A percentile compares a stretch with the other conserved stretches of the same genome.
These are phyloP conservation scores for Abrus pulchellus DNA, from an alignment of 306 rosid genomes.

Conservation along the genomic window DNA sequence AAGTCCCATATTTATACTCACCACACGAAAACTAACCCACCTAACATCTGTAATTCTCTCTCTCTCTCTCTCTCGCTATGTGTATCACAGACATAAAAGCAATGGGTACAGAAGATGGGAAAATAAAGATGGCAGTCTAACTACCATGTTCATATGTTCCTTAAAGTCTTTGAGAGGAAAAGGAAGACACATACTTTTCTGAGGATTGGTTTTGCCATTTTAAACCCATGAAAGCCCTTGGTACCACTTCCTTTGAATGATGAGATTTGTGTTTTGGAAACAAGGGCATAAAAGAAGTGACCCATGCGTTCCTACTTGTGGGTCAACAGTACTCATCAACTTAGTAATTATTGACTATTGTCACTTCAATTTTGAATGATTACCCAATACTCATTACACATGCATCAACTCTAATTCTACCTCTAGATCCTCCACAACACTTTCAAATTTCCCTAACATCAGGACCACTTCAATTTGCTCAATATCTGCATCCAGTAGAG, in stretches of 20 bases:
- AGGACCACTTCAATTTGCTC: slow-evolving; percentile 40
- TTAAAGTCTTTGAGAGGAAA: slow-evolving; percentile 54
- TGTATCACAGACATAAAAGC: slow-evolving; percentile 56
- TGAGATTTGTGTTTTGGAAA: slow-evolving; percentile 51
- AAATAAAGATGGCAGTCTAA: slow-evolving; percentile 68
- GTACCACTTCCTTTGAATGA: slow-evolving; percentile 58
- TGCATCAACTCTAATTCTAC: slow-evolving; percentile 39
- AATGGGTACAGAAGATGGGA: slow-evolving; percentile 60
- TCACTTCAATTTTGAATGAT: slow-evolving; percentile 48
- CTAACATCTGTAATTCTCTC: slow-evolving; percentile 41
- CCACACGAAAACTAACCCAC: slow-evolving; percentile 54
- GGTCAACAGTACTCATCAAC: slow-evolving; percentile 58
- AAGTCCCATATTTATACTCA: slow-evolving; percentile 48
- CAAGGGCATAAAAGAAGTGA: slow-evolving; percentile 47
- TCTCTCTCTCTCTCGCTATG: slow-evolving; percentile 42
- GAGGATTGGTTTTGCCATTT: slow-evolving; percentile 62
- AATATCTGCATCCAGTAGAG: slow-evolving; percentile 16
- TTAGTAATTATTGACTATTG: slow-evolving; percentile 52
- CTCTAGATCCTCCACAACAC: neutral
- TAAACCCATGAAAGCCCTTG: slow-evolving; percentile 65
- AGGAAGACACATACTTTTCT: slow-evolving; percentile 71
- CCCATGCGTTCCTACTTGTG: slow-evolving; percentile 61
- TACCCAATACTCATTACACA: slow-evolving; percentile 40
- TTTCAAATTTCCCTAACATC: slow-evolving; percentile 4
- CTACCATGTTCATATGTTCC: slow-evolving; percentile 74